Evolutionary conservation across 2,329 filamentous ascomycete species (phyloP).

Genomic region (Aspergillus brasiliensis): DNA sequence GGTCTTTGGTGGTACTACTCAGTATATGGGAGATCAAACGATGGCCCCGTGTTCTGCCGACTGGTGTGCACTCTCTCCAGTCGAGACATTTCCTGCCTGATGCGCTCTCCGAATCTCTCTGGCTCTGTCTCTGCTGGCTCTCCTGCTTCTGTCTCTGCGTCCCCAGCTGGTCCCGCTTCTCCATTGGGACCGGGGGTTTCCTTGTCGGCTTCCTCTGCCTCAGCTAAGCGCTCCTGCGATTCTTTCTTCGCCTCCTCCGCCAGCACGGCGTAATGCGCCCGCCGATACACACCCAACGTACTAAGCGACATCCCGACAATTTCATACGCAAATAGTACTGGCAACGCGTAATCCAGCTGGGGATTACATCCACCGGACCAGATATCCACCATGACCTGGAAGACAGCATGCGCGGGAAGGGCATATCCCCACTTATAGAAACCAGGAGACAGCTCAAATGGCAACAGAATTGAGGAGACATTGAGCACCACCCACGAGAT

Average conservation of each 20-base stretch:
- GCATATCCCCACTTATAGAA: conserved; percentile 46
- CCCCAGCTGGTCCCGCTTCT: background rate
- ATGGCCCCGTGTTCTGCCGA: conserved; percentile 1
- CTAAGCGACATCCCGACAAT: background rate
- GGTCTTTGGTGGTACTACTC: background rate
- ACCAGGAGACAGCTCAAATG: conserved; percentile 45
- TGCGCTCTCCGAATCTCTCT: background rate
- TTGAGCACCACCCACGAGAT: conserved; percentile 51
- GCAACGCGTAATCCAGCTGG: conserved; percentile 42
- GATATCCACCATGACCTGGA: conserved; percentile 43
- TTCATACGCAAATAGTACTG: conserved; percentile 30
- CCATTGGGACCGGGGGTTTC: background rate
- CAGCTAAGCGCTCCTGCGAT: conserved; percentile 2
- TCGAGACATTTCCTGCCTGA: conserved; percentile 5
- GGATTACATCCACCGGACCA: conserved; percentile 48
- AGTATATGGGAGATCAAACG: conserved; percentile 6
- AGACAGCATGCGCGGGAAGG: conserved; percentile 43
- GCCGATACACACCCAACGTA: conserved; percentile 11
- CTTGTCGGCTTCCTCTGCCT: background rate
- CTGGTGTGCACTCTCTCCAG: background rate
- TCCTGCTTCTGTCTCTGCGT: background rate
- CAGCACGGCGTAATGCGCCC: conserved; percentile 12
- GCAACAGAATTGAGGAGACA: conserved; percentile 45
- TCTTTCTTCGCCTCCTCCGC: conserved; percentile 5
- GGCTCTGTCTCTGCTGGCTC: background rate